phyloP scores from a whole-genome alignment of 1,284 basidiomycete species.

The Rhodotorula sp. region DNA sequence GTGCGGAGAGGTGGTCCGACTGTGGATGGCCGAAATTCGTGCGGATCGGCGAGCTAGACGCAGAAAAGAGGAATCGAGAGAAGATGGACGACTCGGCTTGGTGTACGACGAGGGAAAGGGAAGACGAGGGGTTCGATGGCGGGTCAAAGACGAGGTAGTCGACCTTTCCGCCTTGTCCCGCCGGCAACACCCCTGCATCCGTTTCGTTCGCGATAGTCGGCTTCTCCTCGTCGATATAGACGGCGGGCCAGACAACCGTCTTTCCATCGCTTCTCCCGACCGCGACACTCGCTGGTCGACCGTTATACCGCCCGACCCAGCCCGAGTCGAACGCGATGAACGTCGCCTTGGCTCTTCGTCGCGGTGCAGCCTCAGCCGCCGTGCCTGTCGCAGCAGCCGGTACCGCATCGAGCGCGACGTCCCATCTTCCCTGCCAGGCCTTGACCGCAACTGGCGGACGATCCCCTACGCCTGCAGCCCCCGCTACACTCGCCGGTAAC shows the following conservation, averaged over 20 bases:
- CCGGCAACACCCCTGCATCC: neutral
- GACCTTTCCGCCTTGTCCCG: too few species aligned
- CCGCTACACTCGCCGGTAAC: neutral
- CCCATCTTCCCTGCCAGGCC: conserved; percentile 23
- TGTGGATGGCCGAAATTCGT: conserved; percentile 19
- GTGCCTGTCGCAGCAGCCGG: neutral
- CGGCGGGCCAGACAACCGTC: conserved; percentile 20
- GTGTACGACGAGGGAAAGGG: conserved; percentile 17
- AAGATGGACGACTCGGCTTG: conserved; percentile 1
- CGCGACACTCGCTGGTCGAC: conserved; percentile 20
- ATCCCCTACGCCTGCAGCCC: conserved; percentile 1
- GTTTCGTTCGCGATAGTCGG: neutral
- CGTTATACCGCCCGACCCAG: conserved; percentile 19
- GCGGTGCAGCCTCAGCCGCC: neutral
- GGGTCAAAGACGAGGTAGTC: conserved; percentile 1
- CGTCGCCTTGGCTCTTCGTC: neutral
- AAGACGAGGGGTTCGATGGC: neutral
- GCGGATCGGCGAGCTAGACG: neutral
- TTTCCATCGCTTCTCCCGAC: conserved; percentile 35
- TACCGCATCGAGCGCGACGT: neutral
- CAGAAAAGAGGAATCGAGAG: conserved; percentile 9
- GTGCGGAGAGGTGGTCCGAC: conserved; percentile 5
- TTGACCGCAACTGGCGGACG: conserved; percentile 12
- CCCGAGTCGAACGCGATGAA: conserved; percentile 32
- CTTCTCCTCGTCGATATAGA: conserved; percentile 20